Evolutionary conservation across 2,329 filamentous ascomycete species (phyloP), one percentile per base, ranked within the genome.

Genomic region (Talaromyces sp.): DNA sequence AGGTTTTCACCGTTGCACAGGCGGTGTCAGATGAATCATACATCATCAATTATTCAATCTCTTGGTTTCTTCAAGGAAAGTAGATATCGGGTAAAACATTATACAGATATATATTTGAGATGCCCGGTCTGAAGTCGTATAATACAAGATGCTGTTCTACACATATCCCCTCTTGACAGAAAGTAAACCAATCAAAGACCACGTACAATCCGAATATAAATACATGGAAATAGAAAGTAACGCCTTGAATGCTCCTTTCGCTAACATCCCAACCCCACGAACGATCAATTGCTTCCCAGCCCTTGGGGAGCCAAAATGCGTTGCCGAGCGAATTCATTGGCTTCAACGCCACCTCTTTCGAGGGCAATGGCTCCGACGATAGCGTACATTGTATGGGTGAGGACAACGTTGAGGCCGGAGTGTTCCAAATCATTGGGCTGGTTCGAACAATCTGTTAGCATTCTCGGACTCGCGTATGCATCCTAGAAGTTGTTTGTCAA

Each of bases 301-400:
- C 81, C 81, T 67, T 82, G 70, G 27, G 80, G 81, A 68, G 77
- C 81, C 72, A 97, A 78, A 76, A 97, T 89, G 77, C 89, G 88
- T 70, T 97, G 90, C 74, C 88, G 87, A 56, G 91, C 88, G 62
- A 96, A 79, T 75, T 86, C 85, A 69, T 88, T 89, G 65, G 94
- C 93, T 63, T 90, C 86, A 52, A 89, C 88, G 43, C 90, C 90
- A 56, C 95, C 95, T 70, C 90, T 88, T 77, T 97, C 92, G 73
- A 99, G 81, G n/a, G 92, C 89, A 62, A 99, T 79, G 11, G 95
- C 95, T 25, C 95, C 95, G 52, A 98, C 81, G 63, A 99, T 90
- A 54, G 93, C 92, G 75, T 93, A 92, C 63, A 99, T 73, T 3
- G 92, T 87, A 67, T 92, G 89, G 58, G 90, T 86, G 63, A 96